Conservation (phyloP, 1,284 basidiomycete genomes). For the Sutorius eximius region DNA sequence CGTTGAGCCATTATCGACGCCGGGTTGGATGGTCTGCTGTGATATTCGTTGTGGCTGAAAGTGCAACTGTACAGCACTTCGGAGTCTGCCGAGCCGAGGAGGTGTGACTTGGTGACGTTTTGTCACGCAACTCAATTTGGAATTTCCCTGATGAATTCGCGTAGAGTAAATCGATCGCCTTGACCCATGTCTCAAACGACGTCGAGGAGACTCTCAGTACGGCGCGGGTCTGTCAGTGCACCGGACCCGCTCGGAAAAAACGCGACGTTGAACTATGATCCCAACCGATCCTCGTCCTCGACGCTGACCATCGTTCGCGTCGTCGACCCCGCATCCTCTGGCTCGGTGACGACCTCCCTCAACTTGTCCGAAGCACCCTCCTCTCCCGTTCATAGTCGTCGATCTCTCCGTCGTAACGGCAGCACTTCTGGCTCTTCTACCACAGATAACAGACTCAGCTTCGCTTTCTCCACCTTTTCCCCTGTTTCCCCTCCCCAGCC, state of each 20-base stretch:
- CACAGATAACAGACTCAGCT: constrained; percentile 54
- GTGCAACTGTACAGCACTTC: constrained; percentile 23
- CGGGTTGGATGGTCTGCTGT: background rate
- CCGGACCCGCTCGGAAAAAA: constrained; percentile 64
- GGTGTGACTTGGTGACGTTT: background rate
- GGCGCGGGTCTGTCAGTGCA: constrained; percentile 66
- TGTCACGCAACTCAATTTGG: constrained; percentile 6
- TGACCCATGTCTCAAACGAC: constrained; percentile 25
- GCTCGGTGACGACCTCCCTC: constrained; percentile 13
- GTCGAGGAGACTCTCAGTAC: constrained; percentile 47
- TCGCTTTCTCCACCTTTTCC: constrained; percentile 63
- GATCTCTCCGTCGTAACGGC: constrained; percentile 32
- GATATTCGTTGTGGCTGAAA: constrained; percentile 21
- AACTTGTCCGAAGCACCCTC: constrained; percentile 33
- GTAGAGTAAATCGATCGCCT: constrained; percentile 2
- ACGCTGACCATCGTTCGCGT: constrained; percentile 75
- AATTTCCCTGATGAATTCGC: background rate
- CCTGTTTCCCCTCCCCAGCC: constrained; percentile 24
- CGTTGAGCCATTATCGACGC: constrained; percentile 86
- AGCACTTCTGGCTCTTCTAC: constrained; percentile 30
- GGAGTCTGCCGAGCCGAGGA: constrained; percentile 14
- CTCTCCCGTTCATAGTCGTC: constrained; percentile 26
- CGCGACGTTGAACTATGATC: constrained; percentile 50
- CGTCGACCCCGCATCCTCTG: constrained; percentile 22
- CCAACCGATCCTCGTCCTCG: constrained; percentile 56